Percentiles rank a stretch among this genome's conserved stretches.
These are phyloP conservation scores for Phytophthora tentaculata DNA, from an alignment of 352 stramenopile genomes.

Conservation along the genomic window DNA sequence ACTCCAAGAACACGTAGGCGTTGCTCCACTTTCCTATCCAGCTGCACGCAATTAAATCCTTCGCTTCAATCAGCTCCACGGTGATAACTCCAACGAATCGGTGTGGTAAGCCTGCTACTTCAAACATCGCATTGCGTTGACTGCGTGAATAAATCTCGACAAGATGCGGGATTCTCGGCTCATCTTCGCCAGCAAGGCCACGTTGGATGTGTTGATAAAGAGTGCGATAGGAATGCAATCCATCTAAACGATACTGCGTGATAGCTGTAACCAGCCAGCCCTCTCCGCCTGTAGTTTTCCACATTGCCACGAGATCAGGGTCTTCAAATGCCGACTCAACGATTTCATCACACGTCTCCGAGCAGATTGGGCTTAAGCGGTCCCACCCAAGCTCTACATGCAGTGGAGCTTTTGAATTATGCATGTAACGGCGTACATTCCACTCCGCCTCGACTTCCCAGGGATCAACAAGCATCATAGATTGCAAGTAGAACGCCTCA, in stretches of 20 bases:
- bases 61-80: constrained; percentile 73
- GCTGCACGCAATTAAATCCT: constrained; percentile 73
- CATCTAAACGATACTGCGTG: constrained; percentile 79
- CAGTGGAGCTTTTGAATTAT: constrained; percentile 44
- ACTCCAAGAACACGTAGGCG: constrained; percentile 77
- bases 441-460: constrained; percentile 81
- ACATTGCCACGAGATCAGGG: constrained; percentile 70
- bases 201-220: constrained; percentile 40
- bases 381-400: constrained; percentile 84
- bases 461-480: constrained; percentile 85
- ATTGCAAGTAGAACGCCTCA: constrained; percentile 46
- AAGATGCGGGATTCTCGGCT: constrained; percentile 56
- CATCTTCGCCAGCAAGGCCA: constrained; percentile 50
- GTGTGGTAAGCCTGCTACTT: constrained; percentile 75
- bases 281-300: constrained; percentile 72
- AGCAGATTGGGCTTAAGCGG: constrained; percentile 67
- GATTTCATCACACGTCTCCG: constrained; percentile 70
- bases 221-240: constrained; percentile 61
- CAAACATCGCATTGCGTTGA: constrained; percentile 82
- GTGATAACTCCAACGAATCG: constrained; percentile 76
- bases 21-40: constrained; percentile 76
- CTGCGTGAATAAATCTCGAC: constrained; percentile 73
- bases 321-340: constrained; percentile 66
- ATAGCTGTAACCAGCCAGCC: constrained; percentile 86
- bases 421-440: constrained; percentile 73